Base-by-base conservation (phyloP, 306 rosid genomes). In the Vicia faba region DNA sequence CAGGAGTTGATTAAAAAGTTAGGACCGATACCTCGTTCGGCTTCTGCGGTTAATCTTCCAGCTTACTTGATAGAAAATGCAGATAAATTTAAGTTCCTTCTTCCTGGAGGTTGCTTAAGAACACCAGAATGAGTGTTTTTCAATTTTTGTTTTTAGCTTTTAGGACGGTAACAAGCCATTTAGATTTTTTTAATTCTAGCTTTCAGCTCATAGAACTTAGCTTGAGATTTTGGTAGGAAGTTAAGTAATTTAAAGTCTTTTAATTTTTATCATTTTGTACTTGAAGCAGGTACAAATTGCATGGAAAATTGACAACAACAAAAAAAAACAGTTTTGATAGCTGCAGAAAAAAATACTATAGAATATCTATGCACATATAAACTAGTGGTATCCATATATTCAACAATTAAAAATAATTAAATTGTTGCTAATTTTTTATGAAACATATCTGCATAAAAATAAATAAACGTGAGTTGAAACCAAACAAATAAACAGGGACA, bases 51-150 rank as follows among this genome's bases (percentile, higher is more conserved):
- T 29, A 89, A 93, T 70, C 97, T 93, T 70, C 99, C 97, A 41
- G 77, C 92, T 0, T 90, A 80, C 72, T 59, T 93, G 86, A 83
- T 93, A 62, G 61, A 88, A 72, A 88, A 93, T 82, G 99, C 91
- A 29, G 84, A 82, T 11, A 83, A 76, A 44, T 90, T 86, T 40
- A 85, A 70, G 77, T 93, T 88, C 73, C 96, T 93, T 75, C 88
- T 93, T 23, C 99, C 99, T 6, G 90, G 95, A 66, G 99, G 97
- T 46, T 93, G 99, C 84, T n/a, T 85, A 56, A 82, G 98, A 80
- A 23, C 56, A 57, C 85, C 66, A 4, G 76, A 68, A 68, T 82
- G 64, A 67, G 15, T 40, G 50, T 35, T 25, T 38, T 29, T 72
- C 49, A 25, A 16, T 39, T 66, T 45, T 43, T 15, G 15, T 19